Base-by-base conservation (phyloP, 1,139 yeast species). In the Kurtzmaniella quercitrusa region DNA sequence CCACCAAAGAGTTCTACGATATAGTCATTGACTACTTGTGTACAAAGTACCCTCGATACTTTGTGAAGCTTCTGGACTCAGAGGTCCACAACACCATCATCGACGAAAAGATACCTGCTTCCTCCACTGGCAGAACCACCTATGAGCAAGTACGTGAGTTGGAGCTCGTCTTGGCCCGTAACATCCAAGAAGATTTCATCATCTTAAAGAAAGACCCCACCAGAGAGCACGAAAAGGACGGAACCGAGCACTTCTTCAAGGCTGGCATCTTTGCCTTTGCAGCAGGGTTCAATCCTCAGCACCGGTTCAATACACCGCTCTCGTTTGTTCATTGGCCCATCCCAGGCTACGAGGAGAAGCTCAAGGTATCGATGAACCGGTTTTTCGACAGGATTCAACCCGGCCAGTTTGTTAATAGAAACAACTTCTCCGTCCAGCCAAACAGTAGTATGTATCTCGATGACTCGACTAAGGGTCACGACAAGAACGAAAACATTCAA, bases 251-350 rank as follows among this genome's bases (percentile, higher is more conserved):
- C 58, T 71, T 72, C 46, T 70, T 83, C 55, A 75, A 84, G 48
- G 85, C 79, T 0, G 88, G 87, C 0, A 66, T 79, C 0, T 77
- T 83, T 56, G 81, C 81, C 2, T 85, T 83, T 63, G 90, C 94
- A 0, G 82, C 86, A 2, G 94, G 93, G 0, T 86, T 86, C 58
- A 76, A 82, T 51, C 93, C 91, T 2, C 55, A 59, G 7, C 72
- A 67, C 34, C 73, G 84, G 46, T 71, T 83, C 54, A 70, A 79
- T 48, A 68, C 60, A 40, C 84, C 84, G 2, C 57, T 81, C 43
- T 70, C 83, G 0, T 57, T 59, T 27, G 73, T 82, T 38, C 89
- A 83, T 52, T 73, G 64, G 14, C 88, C 88, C 0, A 82, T 83
- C 21, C 89, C 89, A 0, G 74, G 76, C 8, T 82, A 82, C 54